These are phyloP conservation scores for Mucor irregularis DNA, from an alignment of 371 early-diverging fungal species.

Conservation along the genomic window DNA sequence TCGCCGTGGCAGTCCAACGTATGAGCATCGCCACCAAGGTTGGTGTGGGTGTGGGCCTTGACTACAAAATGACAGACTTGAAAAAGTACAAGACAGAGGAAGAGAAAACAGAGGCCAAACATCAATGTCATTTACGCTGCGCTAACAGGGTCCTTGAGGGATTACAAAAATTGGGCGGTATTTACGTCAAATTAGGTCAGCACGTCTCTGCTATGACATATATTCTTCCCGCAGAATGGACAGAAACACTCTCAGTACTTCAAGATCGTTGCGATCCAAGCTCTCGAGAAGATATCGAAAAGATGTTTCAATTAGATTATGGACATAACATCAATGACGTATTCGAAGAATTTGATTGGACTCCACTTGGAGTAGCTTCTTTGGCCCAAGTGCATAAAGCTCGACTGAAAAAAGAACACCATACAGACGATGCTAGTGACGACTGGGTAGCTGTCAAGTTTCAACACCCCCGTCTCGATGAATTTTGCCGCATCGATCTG, in stretches of 20 bases:
- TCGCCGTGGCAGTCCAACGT: constrained; percentile 40
- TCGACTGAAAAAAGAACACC: constrained; percentile 33
- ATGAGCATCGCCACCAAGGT: constrained; percentile 42
- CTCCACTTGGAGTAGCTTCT: constrained; percentile 83
- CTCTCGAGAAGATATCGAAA: constrained; percentile 59
- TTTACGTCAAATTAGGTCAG: constrained; percentile 94
- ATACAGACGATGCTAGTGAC: constrained; percentile 36
- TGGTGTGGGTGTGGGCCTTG: constrained; percentile 49
- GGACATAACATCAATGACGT: constrained; percentile 63
- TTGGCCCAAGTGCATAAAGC: constrained; percentile 88
- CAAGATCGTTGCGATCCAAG: constrained; percentile 88
- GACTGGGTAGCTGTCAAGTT: constrained; percentile 87
- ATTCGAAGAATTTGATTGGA: constrained; percentile 71
- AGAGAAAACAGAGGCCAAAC: constrained; percentile 37
- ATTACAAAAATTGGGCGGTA: constrained; percentile 73
- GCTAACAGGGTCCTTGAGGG: constrained; percentile 65
- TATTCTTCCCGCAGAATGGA: constrained; percentile 89
- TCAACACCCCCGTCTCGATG: constrained; percentile 84
- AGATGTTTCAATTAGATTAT: constrained; percentile 70
- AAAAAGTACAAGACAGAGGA: constrained; percentile 37
- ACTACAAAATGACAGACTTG: constrained; percentile 62
- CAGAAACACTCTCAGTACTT: constrained; percentile 75
- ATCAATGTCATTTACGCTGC: constrained; percentile 43
- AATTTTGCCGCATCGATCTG: constrained; percentile 82
- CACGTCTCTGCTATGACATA: constrained; percentile 87